Conservation (phyloP, 1,284 basidiomycete species). For the Trichosporon sp. region DNA sequence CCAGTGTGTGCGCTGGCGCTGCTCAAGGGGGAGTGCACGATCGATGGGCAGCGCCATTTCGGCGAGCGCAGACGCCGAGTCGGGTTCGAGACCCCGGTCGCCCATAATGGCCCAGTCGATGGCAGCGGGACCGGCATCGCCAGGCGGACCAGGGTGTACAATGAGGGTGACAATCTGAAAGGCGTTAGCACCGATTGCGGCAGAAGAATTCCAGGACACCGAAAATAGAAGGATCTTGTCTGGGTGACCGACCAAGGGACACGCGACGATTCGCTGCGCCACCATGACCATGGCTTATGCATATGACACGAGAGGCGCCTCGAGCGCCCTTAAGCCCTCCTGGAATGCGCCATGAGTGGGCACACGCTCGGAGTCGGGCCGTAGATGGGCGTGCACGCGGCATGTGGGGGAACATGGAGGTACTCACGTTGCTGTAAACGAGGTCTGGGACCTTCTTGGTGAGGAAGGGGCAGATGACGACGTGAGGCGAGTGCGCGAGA, state of each 20-base stretch:
- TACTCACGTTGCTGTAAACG: constrained; percentile 51
- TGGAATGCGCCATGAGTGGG: neutral
- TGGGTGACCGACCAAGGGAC: neutral
- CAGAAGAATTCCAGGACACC: neutral
- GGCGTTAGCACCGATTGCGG: constrained; percentile 17
- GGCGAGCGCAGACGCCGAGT: constrained; percentile 47
- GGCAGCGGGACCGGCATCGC: constrained; percentile 59
- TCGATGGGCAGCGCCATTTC: constrained; percentile 39
- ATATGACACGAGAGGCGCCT: neutral
- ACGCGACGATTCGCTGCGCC: neutral
- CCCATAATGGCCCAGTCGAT: constrained; percentile 59
- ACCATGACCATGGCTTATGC: neutral
- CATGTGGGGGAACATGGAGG: neutral
- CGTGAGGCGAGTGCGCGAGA: constrained; percentile 53
- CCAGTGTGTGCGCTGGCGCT: constrained; percentile 54
- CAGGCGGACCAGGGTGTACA: constrained; percentile 59
- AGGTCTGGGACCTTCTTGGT: constrained; percentile 57
- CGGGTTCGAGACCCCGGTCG: constrained; percentile 52
- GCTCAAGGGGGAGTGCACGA: constrained; percentile 31
- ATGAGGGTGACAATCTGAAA: constrained; percentile 57
- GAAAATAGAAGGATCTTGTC: constrained; percentile 3
- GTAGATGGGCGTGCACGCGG: neutral
- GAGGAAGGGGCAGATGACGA: constrained; percentile 59
- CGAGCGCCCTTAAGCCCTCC: neutral
- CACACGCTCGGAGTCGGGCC: neutral